These are phyloP conservation scores for Leptographium wingfieldii DNA, from an alignment of 2,329 filamentous ascomycete species.

Conservation along the genomic window DNA sequence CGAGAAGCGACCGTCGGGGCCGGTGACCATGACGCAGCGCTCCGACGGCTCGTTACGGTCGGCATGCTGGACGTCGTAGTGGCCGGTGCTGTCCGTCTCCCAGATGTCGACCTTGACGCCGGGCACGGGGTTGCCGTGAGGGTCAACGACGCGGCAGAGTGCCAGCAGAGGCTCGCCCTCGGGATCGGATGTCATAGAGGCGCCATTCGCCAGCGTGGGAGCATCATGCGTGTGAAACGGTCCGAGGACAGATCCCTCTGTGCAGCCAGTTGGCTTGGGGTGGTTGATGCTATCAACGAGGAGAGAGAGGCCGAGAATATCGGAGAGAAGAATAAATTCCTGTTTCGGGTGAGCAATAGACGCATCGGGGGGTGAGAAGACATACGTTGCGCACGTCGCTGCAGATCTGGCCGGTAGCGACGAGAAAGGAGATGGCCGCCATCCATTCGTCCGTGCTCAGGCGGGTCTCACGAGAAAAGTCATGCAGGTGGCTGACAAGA, in stretches of 20 bases:
- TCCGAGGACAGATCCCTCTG: constrained; percentile 69
- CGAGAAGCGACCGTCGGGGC: constrained; percentile 65
- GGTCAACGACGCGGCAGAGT: constrained; percentile 59
- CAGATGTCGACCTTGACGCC: constrained; percentile 68
- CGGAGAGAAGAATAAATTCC: constrained; percentile 73
- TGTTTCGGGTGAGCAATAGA: neutral
- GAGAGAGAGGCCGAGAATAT: constrained; percentile 66
- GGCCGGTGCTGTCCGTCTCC: constrained; percentile 71
- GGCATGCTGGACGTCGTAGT: constrained; percentile 70
- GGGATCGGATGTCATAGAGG: constrained; percentile 53
- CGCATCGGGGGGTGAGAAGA: constrained; percentile 4
- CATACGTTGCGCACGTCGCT: constrained; percentile 58
- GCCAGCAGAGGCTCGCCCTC: constrained; percentile 59
- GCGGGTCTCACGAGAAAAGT: constrained; percentile 68
- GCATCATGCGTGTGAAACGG: constrained; percentile 79
- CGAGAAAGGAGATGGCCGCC: constrained; percentile 58
- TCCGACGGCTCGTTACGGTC: constrained; percentile 55
- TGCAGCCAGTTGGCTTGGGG: constrained; percentile 57
- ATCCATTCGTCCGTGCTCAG: constrained; percentile 71
- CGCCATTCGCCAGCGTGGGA: constrained; percentile 40
- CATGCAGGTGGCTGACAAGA: constrained; percentile 65
- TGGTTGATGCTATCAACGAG: constrained; percentile 76
- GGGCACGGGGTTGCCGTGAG: constrained; percentile 45
- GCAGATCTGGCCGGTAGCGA: constrained; percentile 59
- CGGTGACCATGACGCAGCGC: constrained; percentile 50